phyloP scores from a whole-genome alignment of 108 stramenopile genomes.

The Aurantiochytrium sp. region DNA sequence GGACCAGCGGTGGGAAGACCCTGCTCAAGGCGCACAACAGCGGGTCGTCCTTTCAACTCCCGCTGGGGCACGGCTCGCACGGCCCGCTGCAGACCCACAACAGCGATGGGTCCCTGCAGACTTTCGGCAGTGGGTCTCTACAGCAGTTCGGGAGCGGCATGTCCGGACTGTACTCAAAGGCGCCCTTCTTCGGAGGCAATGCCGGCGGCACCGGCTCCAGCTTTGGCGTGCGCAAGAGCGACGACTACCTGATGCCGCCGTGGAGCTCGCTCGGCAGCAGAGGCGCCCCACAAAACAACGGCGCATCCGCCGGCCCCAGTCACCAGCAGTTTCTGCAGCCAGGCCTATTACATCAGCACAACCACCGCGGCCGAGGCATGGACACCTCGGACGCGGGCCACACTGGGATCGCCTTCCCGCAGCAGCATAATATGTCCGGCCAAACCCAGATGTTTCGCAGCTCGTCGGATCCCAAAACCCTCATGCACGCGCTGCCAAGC shows the following conservation, averaged over 20 bases:
- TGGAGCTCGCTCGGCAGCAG: neutral
- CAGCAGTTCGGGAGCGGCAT: neutral
- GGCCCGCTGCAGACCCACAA: neutral
- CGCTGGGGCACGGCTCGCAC: neutral
- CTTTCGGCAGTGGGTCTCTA: neutral
- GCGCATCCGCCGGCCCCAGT: neutral
- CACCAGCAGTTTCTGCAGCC: neutral
- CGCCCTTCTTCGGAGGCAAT: neutral
- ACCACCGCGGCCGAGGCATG: neutral
- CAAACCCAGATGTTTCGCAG: neutral
- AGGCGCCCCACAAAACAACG: neutral
- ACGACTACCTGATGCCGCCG: neutral
- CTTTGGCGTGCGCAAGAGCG: neutral
- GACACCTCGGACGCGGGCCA: neutral
- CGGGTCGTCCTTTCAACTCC: neutral
- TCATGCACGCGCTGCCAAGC: neutral
- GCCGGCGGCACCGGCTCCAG: neutral
- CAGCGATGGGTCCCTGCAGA: neutral
- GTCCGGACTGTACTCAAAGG: neutral
- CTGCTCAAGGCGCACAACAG: neutral
- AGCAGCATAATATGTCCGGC: too few relatives aligned
- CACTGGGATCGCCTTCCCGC: too few relatives aligned
- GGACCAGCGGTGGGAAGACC: neutral
- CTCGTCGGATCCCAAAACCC: neutral
- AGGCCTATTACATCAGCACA: neutral